Evolutionary conservation across 305 asterid genomes (phyloP), one percentile per base, ranked within the genome.

Genomic region (Coffea humblotiana): DNA sequence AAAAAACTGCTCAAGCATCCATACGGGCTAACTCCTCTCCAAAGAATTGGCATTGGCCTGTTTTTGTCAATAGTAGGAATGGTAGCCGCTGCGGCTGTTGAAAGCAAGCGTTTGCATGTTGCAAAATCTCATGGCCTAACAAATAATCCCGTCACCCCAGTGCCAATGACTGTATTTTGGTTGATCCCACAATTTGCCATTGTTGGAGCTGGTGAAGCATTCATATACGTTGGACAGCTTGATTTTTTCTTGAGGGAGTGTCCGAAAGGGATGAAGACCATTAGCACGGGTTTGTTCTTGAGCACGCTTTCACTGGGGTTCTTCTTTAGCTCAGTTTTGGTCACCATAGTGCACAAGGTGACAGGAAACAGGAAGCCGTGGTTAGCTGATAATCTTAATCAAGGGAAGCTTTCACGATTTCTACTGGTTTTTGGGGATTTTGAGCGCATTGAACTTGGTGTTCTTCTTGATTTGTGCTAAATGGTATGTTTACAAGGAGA

Each of bases 181-280:
- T 54, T 95, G 72, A 72, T 87, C 29, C 98, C 98, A 0, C 98
- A 95, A 25, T 94, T 92, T 92, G 3, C 45, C 32, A 29, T 90
- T 0, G 94, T 92, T 2, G 99, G 99, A 58, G 88, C 95, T 1
- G 99, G 97, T 0, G 98, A 95, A 86, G 98, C 98, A 0, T 92
- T 95, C 16, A 89, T 91, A 10, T 95, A 93, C 76, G 90, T 91
- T 8, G 99, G 99, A 7, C 99, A 95, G 58, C 94, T 95, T 2
- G 97, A 94, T 81, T 95, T 95, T 78, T 95, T 93, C 85, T 70
- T 92, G 0, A 84, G 91, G 6, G 98, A 93, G 65, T 94, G 96
- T 6, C 98, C 99, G 0, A 89, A 90, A 77, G 96, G 99, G 6
- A 93, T 91, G 99, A 95, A 93, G 66, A 90, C 98, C 0, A 92